Conservation (phyloP, 805 yeast genomes). For the Metschnikowia cubensis region DNA sequence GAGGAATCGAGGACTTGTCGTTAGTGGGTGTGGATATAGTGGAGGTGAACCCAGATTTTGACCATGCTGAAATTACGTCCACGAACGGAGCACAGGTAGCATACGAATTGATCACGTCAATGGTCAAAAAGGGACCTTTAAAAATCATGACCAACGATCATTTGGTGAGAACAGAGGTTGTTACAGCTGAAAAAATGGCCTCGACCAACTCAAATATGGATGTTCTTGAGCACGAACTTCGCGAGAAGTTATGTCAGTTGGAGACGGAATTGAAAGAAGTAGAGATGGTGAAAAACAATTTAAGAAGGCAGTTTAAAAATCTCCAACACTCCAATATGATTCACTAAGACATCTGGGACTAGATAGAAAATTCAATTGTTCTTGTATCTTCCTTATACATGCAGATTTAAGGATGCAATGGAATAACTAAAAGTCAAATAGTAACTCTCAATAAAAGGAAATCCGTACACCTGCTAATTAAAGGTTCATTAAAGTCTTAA, state of each 20-base stretch:
- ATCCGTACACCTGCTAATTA: too few species aligned
- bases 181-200: neutral
- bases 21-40: conserved; percentile 56
- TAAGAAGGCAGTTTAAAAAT: conserved; percentile 8
- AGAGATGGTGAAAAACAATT: conserved; percentile 9
- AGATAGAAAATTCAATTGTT: too few species aligned
- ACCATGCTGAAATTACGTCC: conserved; percentile 61
- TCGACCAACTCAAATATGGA: neutral
- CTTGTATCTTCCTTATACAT: too few species aligned
- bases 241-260: conserved; percentile 1
- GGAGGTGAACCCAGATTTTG: conserved; percentile 62
- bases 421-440: too few species aligned
- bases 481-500: too few species aligned
- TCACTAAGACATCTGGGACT: too few species aligned
- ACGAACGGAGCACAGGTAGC: conserved; percentile 70
- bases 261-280: conserved; percentile 8
- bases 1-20: conserved; percentile 42
- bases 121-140: conserved; percentile 57
- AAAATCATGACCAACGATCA: conserved; percentile 12
- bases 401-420: too few species aligned
- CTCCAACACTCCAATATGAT: neutral
- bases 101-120: conserved; percentile 65
- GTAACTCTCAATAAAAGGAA: too few species aligned
- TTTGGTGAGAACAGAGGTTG: conserved; percentile 3
- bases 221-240: neutral